A percentile compares a stretch with the other conserved stretches of the same genome.
Evolutionary conservation across 495 filamentous ascomycete genomes (phyloP).

Genomic region (Xylaria curta): DNA sequence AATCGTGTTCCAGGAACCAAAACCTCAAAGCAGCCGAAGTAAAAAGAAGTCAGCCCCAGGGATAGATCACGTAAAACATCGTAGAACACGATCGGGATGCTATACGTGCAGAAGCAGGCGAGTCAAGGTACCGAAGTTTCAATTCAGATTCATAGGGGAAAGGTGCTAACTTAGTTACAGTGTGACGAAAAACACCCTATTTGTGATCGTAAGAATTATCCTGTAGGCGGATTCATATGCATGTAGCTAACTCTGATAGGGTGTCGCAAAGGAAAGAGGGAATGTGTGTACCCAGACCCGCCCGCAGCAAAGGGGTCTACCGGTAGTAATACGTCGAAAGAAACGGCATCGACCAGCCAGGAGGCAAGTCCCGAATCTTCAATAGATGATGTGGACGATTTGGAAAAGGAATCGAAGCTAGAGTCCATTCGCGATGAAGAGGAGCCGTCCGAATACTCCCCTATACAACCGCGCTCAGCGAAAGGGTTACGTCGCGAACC

Average conservation of each 20-base stretch:
- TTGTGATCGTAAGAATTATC: conserved; percentile 73
- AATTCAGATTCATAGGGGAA: conserved; percentile 76
- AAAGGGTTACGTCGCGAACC: conserved; percentile 52
- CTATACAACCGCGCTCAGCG: conserved; percentile 43
- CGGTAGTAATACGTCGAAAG: conserved; percentile 51
- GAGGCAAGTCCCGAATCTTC: conserved; percentile 57
- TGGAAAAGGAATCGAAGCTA: conserved; percentile 58
- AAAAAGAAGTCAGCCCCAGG: conserved; percentile 64
- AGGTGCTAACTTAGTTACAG: conserved; percentile 10
- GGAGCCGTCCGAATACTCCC: conserved; percentile 46
- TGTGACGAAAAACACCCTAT: conserved; percentile 63
- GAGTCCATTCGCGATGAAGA: conserved; percentile 73
- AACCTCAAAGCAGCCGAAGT: conserved; percentile 54
- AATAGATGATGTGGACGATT: conserved; percentile 59
- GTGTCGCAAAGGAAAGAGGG: conserved; percentile 83
- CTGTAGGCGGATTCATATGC: conserved; percentile 5
- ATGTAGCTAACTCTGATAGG: conserved; percentile 52
- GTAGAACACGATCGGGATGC: conserved; percentile 91
- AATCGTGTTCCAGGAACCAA: conserved; percentile 57
- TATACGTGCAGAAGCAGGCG: conserved; percentile 89
- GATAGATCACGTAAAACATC: conserved; percentile 86
- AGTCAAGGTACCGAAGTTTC: conserved; percentile 72
- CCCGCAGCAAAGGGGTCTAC: conserved; percentile 56
- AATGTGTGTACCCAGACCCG: conserved; percentile 81
- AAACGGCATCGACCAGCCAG: conserved; percentile 58